Evolutionary conservation across 768 basidiomycete genomes (phyloP), one percentile per base, ranked within the genome.

Genomic region (Tubosaeta sp.): DNA sequence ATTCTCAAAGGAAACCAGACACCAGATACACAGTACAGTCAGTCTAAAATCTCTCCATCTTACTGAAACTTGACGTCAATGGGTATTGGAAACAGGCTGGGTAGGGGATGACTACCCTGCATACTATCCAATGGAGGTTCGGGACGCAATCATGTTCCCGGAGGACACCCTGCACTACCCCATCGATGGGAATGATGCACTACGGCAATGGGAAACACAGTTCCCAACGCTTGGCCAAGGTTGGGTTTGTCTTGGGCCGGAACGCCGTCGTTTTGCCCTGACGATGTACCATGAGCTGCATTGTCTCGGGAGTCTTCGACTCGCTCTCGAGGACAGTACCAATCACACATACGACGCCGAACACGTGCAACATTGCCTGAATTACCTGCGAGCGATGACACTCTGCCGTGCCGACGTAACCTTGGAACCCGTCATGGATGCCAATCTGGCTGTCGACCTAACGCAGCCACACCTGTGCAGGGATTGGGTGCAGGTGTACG

Each of bases 331-430:
- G n/a, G 55, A 55, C 13, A 7, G 43, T 6, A 46, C 52, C 35
- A 56, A 59, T 32, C 48, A 50, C 27, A 58, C 56, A 7, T 47
- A 55, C 22, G 58, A 64, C 19, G 52, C 53, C 0, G 59, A 49
- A 8, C 69, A 68, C 22, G 56, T 65, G n/a, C 61, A 68, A 2
- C 79, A 79, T 55, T 80, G 78, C 57, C 61, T 76, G 47, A 76
- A 77, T 45, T 79, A 78, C 58, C 60, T 81, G 42, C 66, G 78
- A 14, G 69, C 76, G 57, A 70, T 68, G 62, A 62, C 69, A 0
- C 65, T 80, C 22, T 81, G 79, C 55, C 59, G 65, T 9, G 72
- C 77, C 11, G 78, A 80, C 56, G 62, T 73, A 24, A 78, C 77
- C 1, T 63, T 81, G 30, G 79, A 80, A 42, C 71, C 71, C 0